Evolutionary conservation across 257 asterid genomes (phyloP), one percentile per base, ranked within the genome.

Genomic region (Primulina tabacum): DNA sequence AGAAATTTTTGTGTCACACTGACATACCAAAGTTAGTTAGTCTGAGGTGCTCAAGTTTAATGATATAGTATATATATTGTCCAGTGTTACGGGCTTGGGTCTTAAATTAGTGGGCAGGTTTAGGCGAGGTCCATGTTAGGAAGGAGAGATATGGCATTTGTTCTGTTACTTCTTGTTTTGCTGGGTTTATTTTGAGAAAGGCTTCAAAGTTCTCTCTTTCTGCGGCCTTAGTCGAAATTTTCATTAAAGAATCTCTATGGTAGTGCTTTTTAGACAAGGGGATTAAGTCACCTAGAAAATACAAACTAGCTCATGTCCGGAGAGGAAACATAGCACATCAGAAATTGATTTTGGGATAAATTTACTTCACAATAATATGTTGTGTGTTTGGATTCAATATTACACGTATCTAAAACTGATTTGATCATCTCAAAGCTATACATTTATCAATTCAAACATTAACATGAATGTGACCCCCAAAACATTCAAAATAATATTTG

Each of bases 231-330:
- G 71, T 56, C 29, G 12, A 30, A 20, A 52, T 52, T 17, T 70
- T 35, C 60, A 50, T 29, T 20, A 60, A 63, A 60, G 33, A 70
- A 64, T 64, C 50, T 38, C 11, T 26, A 14, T 30, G 26, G 70
- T 17, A 43, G 29, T 58, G 55, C 33, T 60, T 40, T 66, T 37
- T 61, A 26, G 11, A 60, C 24, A 37, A 50, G 8, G 33, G 53
- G 2, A 26, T 18, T 40, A 37, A 40, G 65, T 8, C 52, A 58
- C 5, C 7, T 35, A 21, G 11, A 71, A 60, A 40, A 10, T 24
- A 30, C n/a, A 5, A 18, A 53, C 66, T 50, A 56, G 17, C 7
- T 59, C 11, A 12, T 57, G 29, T 59, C 53, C 30, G 8, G 26
- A 4, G 38, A 24, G 62, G 33, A 7, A 20, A 34, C 62, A 55